Evolutionary conservation across 805 yeast species (phyloP), one percentile per base, ranked within the genome.

Genomic region (Saccharomycopsis microspora): DNA sequence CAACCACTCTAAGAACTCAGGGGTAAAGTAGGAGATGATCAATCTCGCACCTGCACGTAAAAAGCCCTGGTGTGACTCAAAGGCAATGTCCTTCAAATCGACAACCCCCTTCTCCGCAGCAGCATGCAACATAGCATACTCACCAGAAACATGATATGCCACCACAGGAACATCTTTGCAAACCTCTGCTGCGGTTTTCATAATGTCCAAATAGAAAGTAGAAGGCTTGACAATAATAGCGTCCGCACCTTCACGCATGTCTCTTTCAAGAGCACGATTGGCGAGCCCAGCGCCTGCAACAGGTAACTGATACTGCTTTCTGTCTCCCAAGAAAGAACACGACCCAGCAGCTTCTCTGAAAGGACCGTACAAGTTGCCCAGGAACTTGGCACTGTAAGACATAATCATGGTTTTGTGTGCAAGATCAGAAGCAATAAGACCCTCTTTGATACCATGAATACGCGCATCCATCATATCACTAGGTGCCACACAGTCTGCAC

Each of bases 391-490:
- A 35, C 95, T 77, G 66, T 93, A 93, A 4, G 96, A 84, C 85
- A 93, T 81, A 36, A 93, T 78, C 69, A 90, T 80, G 43, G 88
- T 80, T 62, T 81, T 79, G 66, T 93, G 95, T 27, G 96, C 96
- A 51, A 93, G 64, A 31, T 80, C 82, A 8, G 84, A 87, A 42
- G 78, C 79, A 43, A 90, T 79, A 44, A 93, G 72, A 3, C 95
- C 97, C 39, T 69, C 65, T 64, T 93, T 93, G 64, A 93, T 93
- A 42, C 87, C 97, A 50, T 73, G 70, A 56, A 93, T 78, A 57
- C 98, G 76, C 30, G 98, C 98, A 64, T 93, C 98, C 59, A 89
- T 80, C 97, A 93, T 93, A 62, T 93, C 98, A 10, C 94, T 82
- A 8, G 98, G 98, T 2, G 97, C 97, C 33, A 93, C 95, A 49